Evolutionary conservation across 1,284 basidiomycete genomes (phyloP), one percentile per base, ranked within the genome.

Genomic region (Apiotrichum brassicae): DNA sequence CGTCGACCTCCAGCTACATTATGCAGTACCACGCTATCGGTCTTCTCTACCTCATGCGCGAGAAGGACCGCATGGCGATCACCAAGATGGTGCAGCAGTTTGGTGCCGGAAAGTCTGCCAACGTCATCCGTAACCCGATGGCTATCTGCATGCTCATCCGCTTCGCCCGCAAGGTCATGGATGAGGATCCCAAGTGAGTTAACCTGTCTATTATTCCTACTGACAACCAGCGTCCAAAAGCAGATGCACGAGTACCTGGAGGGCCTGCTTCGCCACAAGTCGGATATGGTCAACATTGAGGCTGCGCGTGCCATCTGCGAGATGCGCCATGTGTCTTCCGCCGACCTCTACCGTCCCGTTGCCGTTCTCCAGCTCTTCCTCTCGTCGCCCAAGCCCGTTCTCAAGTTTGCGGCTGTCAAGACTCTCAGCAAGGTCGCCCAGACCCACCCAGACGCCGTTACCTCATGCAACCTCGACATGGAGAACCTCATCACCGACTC

Each of bases 251-350:
- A 97, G 63, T 81, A 97, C 40, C 79, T 98, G 46, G 95, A 98
- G 70, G 85, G 87, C 36, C 94, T 93, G 83, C 78, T 98, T 53
- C 83, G 93, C 54, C 95, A 99, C 76, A 99, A 98, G 79, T 94
- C 91, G 67, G 95, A 99, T 73, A 98, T 97, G 95, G 95, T 99
- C 71, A 98, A 97, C 76, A 90, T 94, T 63, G 95, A 99, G 73
- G 95, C 94, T 25, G 95, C 95, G 6, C 84, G 94, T 46, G 93
- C 86, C 18, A 94, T 99, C 58, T 97, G 93, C 71, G 93, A 97
- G 72, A 89, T 97, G 86, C 86, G 83, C 71, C 83, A 84, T 59
- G 84, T 93, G 23, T 80, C 83, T 23, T 68, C 83, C 13, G 73
- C 81, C 20, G 90, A 97, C 62, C 77, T 98, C 47, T 83, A 84